Base-by-base conservation (phyloP, 2,329 filamentous ascomycete species). In the Fonsecaea multimorphosa region DNA sequence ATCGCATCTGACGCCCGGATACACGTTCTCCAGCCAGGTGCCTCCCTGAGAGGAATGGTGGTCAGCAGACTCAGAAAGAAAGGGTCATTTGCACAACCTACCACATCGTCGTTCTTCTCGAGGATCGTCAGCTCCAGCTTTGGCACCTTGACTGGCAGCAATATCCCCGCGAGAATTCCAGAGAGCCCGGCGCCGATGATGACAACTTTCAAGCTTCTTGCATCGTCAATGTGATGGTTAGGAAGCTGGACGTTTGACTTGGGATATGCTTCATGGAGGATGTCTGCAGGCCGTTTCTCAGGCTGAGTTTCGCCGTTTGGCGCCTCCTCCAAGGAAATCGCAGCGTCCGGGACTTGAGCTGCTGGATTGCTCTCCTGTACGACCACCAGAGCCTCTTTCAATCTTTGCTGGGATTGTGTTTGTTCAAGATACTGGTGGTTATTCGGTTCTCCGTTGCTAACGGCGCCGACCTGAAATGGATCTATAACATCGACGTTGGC, bases 131-230 rank as follows among this genome's bases (percentile, higher is more conserved):
- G 52, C 56, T 61, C 51, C 22, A 72, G 70, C 46, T 79, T 78
- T 9, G 74, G 71, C 31, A 78, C 74, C 27, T 75, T 73, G 61
- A 78, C 77, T 2, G 72, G 71, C n/a, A 80, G 73, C 24, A 77
- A 72, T 52, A 79, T 76, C 14, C 75, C 77, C 6, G 76, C 70
- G 16, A 80, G 68, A 24, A 80, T 78, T 3, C 78, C 78, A 5
- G 77, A 78, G 7, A 79, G 74, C 0, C 78, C 78, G 5, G 76
- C 76, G 6, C 78, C 78, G 34, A 80, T 78, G 38, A 78, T 69
- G 7, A 78, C 69, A 6, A 80, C 71, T 54, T 74, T 70, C 61
- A 78, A 40, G 0, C 72, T 74, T n/a, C 76, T 72, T 8, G 38
- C 55, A 52, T 77, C 72, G 63, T 79, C 76, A 32, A 78, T 70